These are phyloP conservation scores for Penicillium sp. DNA, from an alignment of 2,329 filamentous ascomycete species.

Conservation along the genomic window DNA sequence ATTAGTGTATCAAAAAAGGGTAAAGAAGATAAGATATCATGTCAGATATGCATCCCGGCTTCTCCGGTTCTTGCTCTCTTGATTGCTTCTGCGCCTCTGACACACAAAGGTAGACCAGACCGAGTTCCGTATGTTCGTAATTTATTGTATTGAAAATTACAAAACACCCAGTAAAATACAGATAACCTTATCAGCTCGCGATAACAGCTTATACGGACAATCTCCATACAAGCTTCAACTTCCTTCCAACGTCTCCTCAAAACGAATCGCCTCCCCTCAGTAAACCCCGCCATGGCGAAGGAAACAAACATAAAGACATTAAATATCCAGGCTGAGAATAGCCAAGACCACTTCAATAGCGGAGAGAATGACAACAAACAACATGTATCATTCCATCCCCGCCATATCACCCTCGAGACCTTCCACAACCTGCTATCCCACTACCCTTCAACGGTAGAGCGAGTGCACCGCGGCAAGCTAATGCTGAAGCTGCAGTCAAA, in stretches of 20 bases:
- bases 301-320: neutral
- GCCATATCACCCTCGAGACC: slow-evolving; percentile 24
- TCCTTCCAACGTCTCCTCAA: neutral
- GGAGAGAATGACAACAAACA: neutral
- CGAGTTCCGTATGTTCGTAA: too few species aligned
- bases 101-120: too few species aligned
- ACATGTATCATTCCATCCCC: slow-evolving; percentile 21
- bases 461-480: slow-evolving; percentile 25
- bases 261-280: neutral
- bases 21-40: too few species aligned
- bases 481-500: slow-evolving; percentile 21
- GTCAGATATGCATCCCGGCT: too few species aligned
- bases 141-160: neutral
- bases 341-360: neutral
- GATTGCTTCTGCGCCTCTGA: too few species aligned
- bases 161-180: neutral
- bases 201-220: neutral
- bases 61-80: too few species aligned
- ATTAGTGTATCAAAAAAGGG: too few species aligned
- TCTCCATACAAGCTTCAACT: neutral
- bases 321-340: neutral
- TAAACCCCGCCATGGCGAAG: neutral
- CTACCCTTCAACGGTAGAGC: slow-evolving; percentile 28
- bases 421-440: slow-evolving; percentile 28
- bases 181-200: neutral